Base-by-base conservation (phyloP, 2,329 filamentous ascomycete species). In the Dothiorella sarmentorum region DNA sequence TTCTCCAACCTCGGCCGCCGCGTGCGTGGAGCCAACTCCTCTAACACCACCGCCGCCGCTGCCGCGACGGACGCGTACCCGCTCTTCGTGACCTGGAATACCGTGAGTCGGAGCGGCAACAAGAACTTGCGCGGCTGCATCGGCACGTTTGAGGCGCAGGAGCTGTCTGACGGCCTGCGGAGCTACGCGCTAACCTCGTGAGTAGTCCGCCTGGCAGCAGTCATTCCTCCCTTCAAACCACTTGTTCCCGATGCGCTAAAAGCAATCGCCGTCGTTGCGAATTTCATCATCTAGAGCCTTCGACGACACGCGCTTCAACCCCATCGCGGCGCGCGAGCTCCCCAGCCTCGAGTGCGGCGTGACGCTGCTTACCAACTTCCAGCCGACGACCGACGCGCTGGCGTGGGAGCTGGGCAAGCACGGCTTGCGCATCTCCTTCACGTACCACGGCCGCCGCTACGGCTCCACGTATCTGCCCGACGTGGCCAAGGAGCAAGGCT, bases 11-110 rank as follows among this genome's bases (percentile, higher is more conserved):
- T 70, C 60, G 64, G 65, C 40, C 64, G 63, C 49, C 65, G 68
- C 57, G 44, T 68, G 64, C 58, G 45, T 11, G 55, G 52, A 17
- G 63, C 59, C 42, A 60, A 65, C 62, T 63, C 57, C n/a, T 29
- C 24, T 5, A 44, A 37, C 56, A 20, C 76, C 31, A 79, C 74
- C 26, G 71, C 76, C 20, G 67, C 75, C 64, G 43, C 10, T 40
- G 29, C 69, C 63, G 61, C 64, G 63, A 65, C 61, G 69, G 73
- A 65, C 33, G 80, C 83, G 40, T 85, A 86, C 62, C 93, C 93
- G 0, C 82, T 97, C 37, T 97, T 97, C 71, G 90, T 99, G 45
- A 96, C 92, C 7, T 97, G 93, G 92, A 96, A 97, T 76, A 90
- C 84, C 0, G 66, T 91, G 57, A 85, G 82, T 7, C 73, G 78